Base-by-base conservation (phyloP, 2,329 filamentous ascomycete genomes). In the Apiospora arundinis region DNA sequence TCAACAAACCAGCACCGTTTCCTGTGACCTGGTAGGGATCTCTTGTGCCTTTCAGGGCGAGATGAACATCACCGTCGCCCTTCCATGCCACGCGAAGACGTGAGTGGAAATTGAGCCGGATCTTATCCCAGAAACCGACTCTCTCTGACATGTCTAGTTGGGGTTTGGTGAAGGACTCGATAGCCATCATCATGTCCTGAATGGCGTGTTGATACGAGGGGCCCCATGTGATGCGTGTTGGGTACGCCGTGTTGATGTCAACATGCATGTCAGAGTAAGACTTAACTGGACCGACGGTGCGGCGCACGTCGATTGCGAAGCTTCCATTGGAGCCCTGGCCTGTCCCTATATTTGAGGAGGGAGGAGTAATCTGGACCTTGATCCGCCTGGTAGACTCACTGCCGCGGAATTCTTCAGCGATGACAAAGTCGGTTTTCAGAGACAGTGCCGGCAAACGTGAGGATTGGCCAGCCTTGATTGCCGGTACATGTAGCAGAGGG, bases 131-230 rank as follows among this genome's bases (percentile, higher is more conserved):
- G 84, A 99, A 99, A 3, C 96, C 96, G 66, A 97, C 94, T 70
- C 93, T 89, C 74, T 99, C 97, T 0, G 96, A 98, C 0, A 93
- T 92, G 80, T 99, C 97, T 40, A 98, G 87, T 74, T 95, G 95
- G 9, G 95, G 94, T 80, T 99, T 99, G 0, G 95, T 98, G 80
- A 99, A 98, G 2, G 93, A 95, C 82, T 99, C 96, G 73, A 99
- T 93, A 37, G 95, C 95, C 89, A 98, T 98, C 96, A 99, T 99
- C 93, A 98, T 97, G 79, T 99, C 97, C 81, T 99, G 96, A 67
- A 99, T 95, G 1, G 95, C 95, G 40, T 97, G 96, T 78, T 99
- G 97, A 78, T 98, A 99, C 2, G 95, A 97, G 65, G 96, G 95
- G 9, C 95, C 95, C 97, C 96, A 99, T 0, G 95, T 98, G 69